Base-by-base conservation (phyloP, 768 basidiomycete species). In the Boletus reticuloceps region DNA sequence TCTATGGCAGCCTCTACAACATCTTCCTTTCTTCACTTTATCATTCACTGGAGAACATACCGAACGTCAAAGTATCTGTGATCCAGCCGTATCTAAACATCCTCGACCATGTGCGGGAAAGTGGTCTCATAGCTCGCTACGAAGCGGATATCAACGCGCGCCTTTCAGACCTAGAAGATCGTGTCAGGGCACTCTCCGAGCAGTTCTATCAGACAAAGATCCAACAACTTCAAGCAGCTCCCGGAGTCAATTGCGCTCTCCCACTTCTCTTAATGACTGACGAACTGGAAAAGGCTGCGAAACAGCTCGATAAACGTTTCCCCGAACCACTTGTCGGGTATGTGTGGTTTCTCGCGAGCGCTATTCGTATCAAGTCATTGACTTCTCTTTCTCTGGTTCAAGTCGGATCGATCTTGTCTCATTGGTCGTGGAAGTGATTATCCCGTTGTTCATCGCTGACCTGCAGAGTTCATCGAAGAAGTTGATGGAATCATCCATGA, bases 231-330 rank as follows among this genome's bases (percentile, higher is more conserved):
- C 82, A 83, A 60, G 72, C 81, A 4, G 74, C 83, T 7, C 88
- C 89, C 5, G 91, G 90, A 1, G 87, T 89, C 13, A 93, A 94
- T 63, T 78, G 86, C 40, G 91, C 93, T 0, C 73, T 92, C 36
- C 92, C 93, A 1, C 73, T 95, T 37, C 72, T 96, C 29, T 70
- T 90, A 29, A 84, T 96, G 82, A 91, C 91, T 5, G 88, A 89
- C 45, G 95, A 96, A 73, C 73, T 97, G 3, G 93, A 96, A 77
- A 96, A 93, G 69, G 74, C 79, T 37, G 84, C 89, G 17, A 94
- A 95, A 70, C 73, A 79, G 25, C 77, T 96, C 34, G 89, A 94
- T 69, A 93, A 94, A 70, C 83, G 88, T 54, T 99, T 96, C 73
- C 83, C 86, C 0, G 84, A 90, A 52, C 89, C 91, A 32, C 68